phyloP scores from a whole-genome alignment of 2,329 filamentous ascomycete species.

The Exophiala bonariae region DNA sequence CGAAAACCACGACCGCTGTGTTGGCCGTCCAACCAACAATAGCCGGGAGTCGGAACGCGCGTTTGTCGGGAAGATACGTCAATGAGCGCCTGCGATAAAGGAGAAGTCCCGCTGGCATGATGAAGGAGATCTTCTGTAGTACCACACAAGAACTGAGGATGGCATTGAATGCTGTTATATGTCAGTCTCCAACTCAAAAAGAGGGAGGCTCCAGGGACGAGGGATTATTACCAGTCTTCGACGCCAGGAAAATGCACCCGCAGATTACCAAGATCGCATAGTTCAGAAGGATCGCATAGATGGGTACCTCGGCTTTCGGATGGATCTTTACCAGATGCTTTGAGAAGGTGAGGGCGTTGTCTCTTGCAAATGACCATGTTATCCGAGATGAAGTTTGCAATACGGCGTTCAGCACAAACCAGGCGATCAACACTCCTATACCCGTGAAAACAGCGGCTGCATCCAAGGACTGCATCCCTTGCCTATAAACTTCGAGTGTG shows the following conservation, averaged over 20 bases:
- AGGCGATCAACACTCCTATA: conserved; percentile 8
- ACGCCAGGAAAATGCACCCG: conserved; percentile 30
- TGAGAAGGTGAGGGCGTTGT: conserved; percentile 20
- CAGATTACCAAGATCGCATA: conserved; percentile 25
- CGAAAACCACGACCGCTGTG: conserved; percentile 26
- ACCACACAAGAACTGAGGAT: conserved; percentile 27
- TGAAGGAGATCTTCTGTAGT: conserved; percentile 19
- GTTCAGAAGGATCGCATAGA: conserved; percentile 25
- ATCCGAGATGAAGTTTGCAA: conserved; percentile 29
- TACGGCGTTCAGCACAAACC: conserved; percentile 26
- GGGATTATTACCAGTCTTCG: conserved; percentile 24
- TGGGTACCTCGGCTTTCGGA: conserved; percentile 22
- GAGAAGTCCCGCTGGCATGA: conserved; percentile 30
- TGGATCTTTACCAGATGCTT: conserved; percentile 27
- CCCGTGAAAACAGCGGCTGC: conserved; percentile 15
- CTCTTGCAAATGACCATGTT: conserved; percentile 32
- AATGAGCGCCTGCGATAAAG: conserved; percentile 25
- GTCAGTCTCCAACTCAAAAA: not conserved
- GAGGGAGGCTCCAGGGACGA: not conserved
- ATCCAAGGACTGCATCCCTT: conserved; percentile 14
- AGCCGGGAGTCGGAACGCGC: conserved; percentile 22
- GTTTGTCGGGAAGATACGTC: not conserved
- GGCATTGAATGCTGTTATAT: conserved; percentile 26
- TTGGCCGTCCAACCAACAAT: conserved; percentile 30
- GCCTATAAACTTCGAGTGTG: conserved; percentile 22